Evolutionary conservation across 129 eudicot species (phyloP).

Genomic region (Apium graveolens): DNA sequence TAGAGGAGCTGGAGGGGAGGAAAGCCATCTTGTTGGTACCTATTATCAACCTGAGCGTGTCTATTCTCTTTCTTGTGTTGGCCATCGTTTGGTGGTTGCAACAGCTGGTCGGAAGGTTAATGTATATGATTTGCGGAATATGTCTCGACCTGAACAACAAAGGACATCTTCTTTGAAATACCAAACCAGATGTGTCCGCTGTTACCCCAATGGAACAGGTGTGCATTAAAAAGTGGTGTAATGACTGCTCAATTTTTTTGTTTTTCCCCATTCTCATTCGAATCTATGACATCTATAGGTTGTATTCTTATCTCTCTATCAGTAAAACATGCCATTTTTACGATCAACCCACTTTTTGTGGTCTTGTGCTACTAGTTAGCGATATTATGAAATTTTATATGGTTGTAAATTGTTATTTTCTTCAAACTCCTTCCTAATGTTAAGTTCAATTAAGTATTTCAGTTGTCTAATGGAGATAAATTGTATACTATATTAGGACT

Average conservation of each 20-base stretch:
- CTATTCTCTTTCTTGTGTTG: conserved; percentile 81
- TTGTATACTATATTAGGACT: neutral
- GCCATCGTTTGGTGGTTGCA: conserved; percentile 84
- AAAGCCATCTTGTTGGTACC: conserved; percentile 73
- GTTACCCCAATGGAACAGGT: conserved; percentile 98
- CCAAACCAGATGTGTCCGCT: conserved; percentile 92
- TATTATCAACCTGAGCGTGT: conserved; percentile 95
- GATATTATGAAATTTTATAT: neutral
- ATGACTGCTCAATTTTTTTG: neutral
- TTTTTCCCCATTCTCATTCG: neutral
- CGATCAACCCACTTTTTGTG: neutral
- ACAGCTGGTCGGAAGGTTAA: conserved; percentile 97
- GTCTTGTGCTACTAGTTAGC: neutral
- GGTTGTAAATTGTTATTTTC: neutral
- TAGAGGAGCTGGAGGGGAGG: conserved; percentile 87
- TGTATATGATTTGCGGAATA: conserved; percentile 88
- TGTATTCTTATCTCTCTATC: neutral
- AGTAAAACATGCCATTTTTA: neutral
- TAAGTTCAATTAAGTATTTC: neutral
- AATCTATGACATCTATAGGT: neutral
- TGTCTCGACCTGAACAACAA: conserved; percentile 92
- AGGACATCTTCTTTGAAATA: conserved; percentile 88
- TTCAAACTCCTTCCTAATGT: neutral
- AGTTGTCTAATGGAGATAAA: neutral
- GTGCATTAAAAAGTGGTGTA: neutral